These are phyloP conservation scores for Gentiana straminea DNA, from an alignment of 257 asterid genomes.

Conservation along the genomic window DNA sequence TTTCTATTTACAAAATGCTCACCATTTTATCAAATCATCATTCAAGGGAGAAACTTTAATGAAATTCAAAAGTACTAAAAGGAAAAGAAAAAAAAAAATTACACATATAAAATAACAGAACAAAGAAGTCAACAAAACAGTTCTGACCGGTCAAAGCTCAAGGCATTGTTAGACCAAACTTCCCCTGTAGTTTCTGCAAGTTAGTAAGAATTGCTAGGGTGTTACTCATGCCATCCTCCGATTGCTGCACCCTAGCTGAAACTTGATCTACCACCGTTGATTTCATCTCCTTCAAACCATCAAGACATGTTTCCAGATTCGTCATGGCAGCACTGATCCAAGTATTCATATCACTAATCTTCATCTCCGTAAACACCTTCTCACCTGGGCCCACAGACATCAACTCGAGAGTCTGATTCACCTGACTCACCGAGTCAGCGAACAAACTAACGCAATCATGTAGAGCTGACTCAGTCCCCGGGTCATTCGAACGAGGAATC, in stretches of 20 bases:
- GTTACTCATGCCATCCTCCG: conserved; percentile 74
- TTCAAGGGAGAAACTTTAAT: too few relatives aligned
- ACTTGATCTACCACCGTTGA: conserved; percentile 46
- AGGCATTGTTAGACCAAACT: conserved; percentile 49
- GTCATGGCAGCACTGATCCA: conserved; percentile 91
- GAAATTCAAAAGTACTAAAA: neutral
- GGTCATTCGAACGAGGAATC: conserved; percentile 20
- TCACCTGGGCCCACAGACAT: conserved; percentile 32
- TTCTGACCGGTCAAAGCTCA: conserved; percentile 13
- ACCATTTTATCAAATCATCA: too few relatives aligned
- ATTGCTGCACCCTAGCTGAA: conserved; percentile 50
- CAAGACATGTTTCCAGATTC: conserved; percentile 68
- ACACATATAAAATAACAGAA: neutral
- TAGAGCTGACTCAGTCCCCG: conserved; percentile 34
- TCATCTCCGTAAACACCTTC: conserved; percentile 47
- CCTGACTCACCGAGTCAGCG: conserved; percentile 59
- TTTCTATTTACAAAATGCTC: too few relatives aligned
- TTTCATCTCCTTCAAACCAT: conserved; percentile 65
- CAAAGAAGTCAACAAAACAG: conserved; percentile 1
- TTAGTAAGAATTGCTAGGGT: conserved; percentile 75
- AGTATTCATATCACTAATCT: conserved; percentile 55
- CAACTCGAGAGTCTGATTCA: conserved; percentile 42
- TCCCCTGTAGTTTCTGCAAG: conserved; percentile 32
- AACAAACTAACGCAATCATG: conserved; percentile 57
- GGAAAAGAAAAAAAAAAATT: neutral